A percentile compares a stretch with the other conserved stretches of the same genome.
These are phyloP conservation scores for Glebionis coronaria DNA, from an alignment of 129 eudicot genomes.

Conservation along the genomic window DNA sequence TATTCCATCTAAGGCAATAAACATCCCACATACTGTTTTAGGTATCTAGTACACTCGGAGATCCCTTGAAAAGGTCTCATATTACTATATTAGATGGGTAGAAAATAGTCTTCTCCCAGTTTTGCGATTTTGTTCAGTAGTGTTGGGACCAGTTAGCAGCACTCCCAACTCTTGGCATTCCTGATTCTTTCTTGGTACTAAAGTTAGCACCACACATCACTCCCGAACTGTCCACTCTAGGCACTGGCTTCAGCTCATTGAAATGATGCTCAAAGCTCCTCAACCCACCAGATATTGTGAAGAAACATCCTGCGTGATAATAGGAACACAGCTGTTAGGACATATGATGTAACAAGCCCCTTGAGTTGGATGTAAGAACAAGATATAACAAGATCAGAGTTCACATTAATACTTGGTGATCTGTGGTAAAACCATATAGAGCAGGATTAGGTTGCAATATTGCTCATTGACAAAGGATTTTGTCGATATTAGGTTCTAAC, in stretches of 20 bases:
- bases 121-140: constrained; percentile 1
- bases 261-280: constrained; percentile 93
- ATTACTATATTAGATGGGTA: neutral
- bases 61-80: neutral
- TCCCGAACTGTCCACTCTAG: constrained; percentile 90
- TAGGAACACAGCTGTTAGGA: neutral
- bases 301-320: constrained; percentile 67
- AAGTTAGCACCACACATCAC: constrained; percentile 85
- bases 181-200: constrained; percentile 48
- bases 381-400: too few species aligned
- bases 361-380: too few species aligned
- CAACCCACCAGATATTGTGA: constrained; percentile 87
- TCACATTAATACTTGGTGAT: neutral
- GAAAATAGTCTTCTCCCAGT: neutral
- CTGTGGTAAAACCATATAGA: neutral
- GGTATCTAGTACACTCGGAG: neutral
- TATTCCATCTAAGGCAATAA: constrained; percentile 21
- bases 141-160: constrained; percentile 69
- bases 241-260: constrained; percentile 89
- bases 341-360: neutral
- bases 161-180: constrained; percentile 94
- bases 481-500: too few species aligned
- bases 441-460: neutral
- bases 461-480: too few species aligned
- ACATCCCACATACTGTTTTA: constrained; percentile 1